These are phyloP conservation scores for Vanrija sp. DNA, from an alignment of 1,284 basidiomycete species.

Conservation along the genomic window DNA sequence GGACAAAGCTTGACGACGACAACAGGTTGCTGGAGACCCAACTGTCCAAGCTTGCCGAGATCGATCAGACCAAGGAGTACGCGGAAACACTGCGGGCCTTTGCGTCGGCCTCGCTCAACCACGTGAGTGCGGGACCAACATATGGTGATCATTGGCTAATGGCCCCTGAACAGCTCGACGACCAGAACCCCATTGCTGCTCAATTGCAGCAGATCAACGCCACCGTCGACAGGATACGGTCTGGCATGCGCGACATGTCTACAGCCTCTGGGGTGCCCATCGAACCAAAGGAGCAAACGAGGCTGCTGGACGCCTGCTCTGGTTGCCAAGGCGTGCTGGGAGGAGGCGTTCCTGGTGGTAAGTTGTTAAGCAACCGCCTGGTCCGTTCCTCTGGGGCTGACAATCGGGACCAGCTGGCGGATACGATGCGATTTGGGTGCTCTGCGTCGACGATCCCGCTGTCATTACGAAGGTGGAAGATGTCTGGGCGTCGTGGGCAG, in stretches of 20 bases:
- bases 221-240: constrained; percentile 63
- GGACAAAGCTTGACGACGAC: constrained; percentile 60
- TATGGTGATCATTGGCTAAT: neutral
- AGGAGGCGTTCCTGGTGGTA: constrained; percentile 90
- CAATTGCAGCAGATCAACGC: constrained; percentile 1
- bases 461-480: constrained; percentile 57
- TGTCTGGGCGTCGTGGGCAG: constrained; percentile 69
- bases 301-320: constrained; percentile 76
- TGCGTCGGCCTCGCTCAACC: constrained; percentile 9
- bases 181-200: neutral
- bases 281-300: constrained; percentile 84
- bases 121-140: constrained; percentile 24
- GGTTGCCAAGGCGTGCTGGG: constrained; percentile 78
- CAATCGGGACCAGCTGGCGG: constrained; percentile 68
- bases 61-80: constrained; percentile 41
- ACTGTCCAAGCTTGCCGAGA: constrained; percentile 29
- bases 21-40: constrained; percentile 38
- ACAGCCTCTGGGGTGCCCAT: constrained; percentile 73
- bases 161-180: neutral
- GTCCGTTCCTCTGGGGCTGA: neutral
- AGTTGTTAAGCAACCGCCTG: constrained; percentile 7
- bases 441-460: constrained; percentile 61
- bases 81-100: constrained; percentile 18
- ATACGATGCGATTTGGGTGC: constrained; percentile 92
- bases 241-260: constrained; percentile 86